These are phyloP conservation scores for Amphichorda felina DNA, from an alignment of 2,329 filamentous ascomycete species.

Conservation along the genomic window DNA sequence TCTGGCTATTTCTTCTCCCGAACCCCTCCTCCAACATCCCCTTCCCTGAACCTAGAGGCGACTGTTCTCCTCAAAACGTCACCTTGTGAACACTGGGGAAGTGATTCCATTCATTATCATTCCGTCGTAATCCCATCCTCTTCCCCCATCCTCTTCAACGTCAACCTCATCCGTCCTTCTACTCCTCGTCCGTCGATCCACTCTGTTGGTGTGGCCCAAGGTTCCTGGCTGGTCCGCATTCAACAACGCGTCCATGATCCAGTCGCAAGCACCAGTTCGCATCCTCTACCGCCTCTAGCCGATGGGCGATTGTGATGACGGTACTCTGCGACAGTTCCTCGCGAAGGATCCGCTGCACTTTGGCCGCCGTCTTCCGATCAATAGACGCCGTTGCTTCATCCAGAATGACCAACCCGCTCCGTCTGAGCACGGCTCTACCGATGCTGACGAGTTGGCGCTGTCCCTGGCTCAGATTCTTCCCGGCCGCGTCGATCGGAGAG, in stretches of 20 bases:
- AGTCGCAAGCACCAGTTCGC: slow-evolving; percentile 43
- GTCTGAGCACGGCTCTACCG: slow-evolving; percentile 44
- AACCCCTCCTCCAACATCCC: too few species aligned
- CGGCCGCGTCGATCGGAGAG: slow-evolving; percentile 44
- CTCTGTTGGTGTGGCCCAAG: slow-evolving; percentile 1
- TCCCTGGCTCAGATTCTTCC: slow-evolving; percentile 50
- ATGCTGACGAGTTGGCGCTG: slow-evolving; percentile 52
- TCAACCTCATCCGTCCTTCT: background rate
- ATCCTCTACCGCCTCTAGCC: slow-evolving; percentile 48
- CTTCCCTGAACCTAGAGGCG: too few species aligned
- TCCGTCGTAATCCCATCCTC: too few species aligned
- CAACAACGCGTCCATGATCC: slow-evolving; percentile 37
- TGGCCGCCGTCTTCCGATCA: slow-evolving; percentile 43
- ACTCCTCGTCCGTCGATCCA: background rate
- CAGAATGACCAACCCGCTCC: slow-evolving; percentile 48
- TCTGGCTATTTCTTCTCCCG: too few species aligned
- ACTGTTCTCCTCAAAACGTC: too few species aligned
- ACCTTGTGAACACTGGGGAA: too few species aligned
- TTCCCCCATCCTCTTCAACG: too few species aligned
- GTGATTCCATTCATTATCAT: too few species aligned
- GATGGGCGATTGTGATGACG: slow-evolving; percentile 56
- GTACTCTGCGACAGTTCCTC: slow-evolving; percentile 43
- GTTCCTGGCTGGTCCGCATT: slow-evolving; percentile 28
- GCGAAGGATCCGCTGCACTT: slow-evolving; percentile 44
- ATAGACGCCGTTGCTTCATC: slow-evolving; percentile 56